Evolutionary conservation across 2,329 filamentous ascomycete species (phyloP), one percentile per base, ranked within the genome.

Genomic region (Zalaria sp.): DNA sequence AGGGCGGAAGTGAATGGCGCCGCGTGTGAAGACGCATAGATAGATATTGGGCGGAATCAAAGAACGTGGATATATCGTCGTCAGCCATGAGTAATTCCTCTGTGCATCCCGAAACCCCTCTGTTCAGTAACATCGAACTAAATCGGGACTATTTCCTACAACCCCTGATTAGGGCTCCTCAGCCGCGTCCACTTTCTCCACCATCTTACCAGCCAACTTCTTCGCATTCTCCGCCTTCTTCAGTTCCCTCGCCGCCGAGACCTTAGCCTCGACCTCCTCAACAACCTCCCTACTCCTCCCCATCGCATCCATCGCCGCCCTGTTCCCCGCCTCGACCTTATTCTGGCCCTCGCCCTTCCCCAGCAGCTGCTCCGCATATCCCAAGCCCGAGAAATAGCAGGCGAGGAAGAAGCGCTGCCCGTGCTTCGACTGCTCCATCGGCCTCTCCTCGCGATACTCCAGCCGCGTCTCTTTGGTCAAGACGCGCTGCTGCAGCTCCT

Each of bases 291-390:
- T 57, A 5, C 35, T 47, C 35, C 52, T 79, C 35, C 69, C 64
- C 55, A 88, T 52, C 0, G 79, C 81, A 49, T 67, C 65, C 35
- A 65, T 60, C 1, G 83, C 83, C 1, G 83, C 83, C 49, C 73
- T 77, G 9, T 72, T 65, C 0, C 78, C 79, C 1, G 82, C 83
- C 43, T 84, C 79, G 43, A 73, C 75, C 61, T 86, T 86, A 42
- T 71, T 75, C 47, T 75, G 61, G 1, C 73, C 82, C 28, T 70
- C 72, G 0, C 81, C 83, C 36, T 66, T 67, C 0, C 77, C 83
- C 4, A 88, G 59, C 43, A 73, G 62, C 54, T 75, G 72, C 38
- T 73, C 64, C 28, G 67, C 69, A 57, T 81, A 77, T 4, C 81
- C 82, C 68, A 78, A 83, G 0, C 81, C 82, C 18, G 75, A 72